Evolutionary conservation across 306 rosid genomes (phyloP), one percentile per base, ranked within the genome.

Genomic region (Gastrolobium bilobum): DNA sequence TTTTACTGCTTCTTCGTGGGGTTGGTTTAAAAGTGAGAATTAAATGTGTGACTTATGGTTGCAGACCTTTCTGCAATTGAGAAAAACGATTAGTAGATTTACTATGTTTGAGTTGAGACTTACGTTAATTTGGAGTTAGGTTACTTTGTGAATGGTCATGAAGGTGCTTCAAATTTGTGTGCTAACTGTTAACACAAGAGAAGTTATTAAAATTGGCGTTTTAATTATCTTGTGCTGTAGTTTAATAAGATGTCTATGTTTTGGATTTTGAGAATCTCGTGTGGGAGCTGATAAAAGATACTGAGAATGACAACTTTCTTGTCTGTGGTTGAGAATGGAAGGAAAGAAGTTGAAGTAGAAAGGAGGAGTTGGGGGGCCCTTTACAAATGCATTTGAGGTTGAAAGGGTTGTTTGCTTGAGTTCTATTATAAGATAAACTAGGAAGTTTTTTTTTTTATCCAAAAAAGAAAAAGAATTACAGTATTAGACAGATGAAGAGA

Each of bases 71-170:
- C 31, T 82, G 68, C 58, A n/a, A 65, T 65, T 64, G 66, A 57
- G 71, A 63, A 44, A 29, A 73, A 4, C 65, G 53, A 6, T 66
- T 3, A 7, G 64, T 51, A 40, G 69, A 52, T 81, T 84, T 81
- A 33, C 62, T 13, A 11, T 71, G 64, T 7, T 34, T 56, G 20
- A 14, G 51, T 42, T 47, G 13, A 35, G 67, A 40, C 34, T 65
- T 40, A 4, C 79, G 37, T 70, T 26, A 48, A 20, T 79, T 63
- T 64, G 61, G 63, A 61, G 40, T 64, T 81, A 69, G 86, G 84
- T 76, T 68, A 13, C 15, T 37, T 63, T 60, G 56, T 61, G 57
- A 59, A 5, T 81, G 14, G 26, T 72, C 5, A 34, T 4, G 31
- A 31, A 63, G 43, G 51, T 40, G 54, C 47, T 60, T 39, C 78